Percentiles rank a stretch among this genome's conserved stretches.
These are phyloP conservation scores for Lipomyces starkeyi DNA, from an alignment of 805 yeast species.

Conservation along the genomic window DNA sequence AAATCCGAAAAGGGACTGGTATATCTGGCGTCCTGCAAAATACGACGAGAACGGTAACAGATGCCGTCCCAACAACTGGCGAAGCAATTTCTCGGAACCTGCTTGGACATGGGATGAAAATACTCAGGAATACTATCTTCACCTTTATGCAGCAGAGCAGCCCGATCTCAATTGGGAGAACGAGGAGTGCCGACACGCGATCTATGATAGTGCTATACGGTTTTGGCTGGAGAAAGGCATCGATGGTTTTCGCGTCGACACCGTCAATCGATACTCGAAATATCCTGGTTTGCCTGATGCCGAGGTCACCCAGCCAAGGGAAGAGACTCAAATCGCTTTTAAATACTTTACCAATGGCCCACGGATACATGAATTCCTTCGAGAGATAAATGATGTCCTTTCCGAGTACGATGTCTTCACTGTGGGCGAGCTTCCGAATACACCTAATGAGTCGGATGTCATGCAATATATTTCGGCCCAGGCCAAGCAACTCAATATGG, in stretches of 20 bases:
- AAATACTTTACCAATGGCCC: slow-evolving; percentile 55
- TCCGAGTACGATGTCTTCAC: slow-evolving; percentile 59
- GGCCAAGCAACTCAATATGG: slow-evolving; percentile 49
- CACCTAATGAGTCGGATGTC: slow-evolving; percentile 44
- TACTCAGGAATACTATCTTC: slow-evolving; percentile 62
- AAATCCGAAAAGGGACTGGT: slow-evolving; percentile 67
- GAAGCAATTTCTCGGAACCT: slow-evolving; percentile 57
- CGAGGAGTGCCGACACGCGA: slow-evolving; percentile 48
- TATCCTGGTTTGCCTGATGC: slow-evolving; percentile 55
- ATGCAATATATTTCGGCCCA: slow-evolving; percentile 27
- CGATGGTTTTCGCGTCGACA: slow-evolving; percentile 66
- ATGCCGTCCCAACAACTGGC: slow-evolving; percentile 65
- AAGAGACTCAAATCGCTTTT: slow-evolving; percentile 51
- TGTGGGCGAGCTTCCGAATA: slow-evolving; percentile 61
- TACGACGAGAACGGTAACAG: slow-evolving; percentile 61
- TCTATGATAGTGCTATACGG: slow-evolving; percentile 52
- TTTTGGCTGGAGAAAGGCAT: slow-evolving; percentile 64
- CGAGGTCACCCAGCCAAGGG: slow-evolving; percentile 53
- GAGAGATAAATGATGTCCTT: slow-evolving; percentile 55
- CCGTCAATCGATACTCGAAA: slow-evolving; percentile 61
- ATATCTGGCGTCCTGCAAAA: slow-evolving; percentile 60
- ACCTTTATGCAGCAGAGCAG: slow-evolving; percentile 59
- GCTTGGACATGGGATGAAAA: slow-evolving; percentile 65
- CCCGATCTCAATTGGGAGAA: slow-evolving; percentile 72
- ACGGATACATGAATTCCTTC: slow-evolving; percentile 62